phyloP scores from a whole-genome alignment of 768 basidiomycete species.

The Phanerodontia chrysosporium region DNA sequence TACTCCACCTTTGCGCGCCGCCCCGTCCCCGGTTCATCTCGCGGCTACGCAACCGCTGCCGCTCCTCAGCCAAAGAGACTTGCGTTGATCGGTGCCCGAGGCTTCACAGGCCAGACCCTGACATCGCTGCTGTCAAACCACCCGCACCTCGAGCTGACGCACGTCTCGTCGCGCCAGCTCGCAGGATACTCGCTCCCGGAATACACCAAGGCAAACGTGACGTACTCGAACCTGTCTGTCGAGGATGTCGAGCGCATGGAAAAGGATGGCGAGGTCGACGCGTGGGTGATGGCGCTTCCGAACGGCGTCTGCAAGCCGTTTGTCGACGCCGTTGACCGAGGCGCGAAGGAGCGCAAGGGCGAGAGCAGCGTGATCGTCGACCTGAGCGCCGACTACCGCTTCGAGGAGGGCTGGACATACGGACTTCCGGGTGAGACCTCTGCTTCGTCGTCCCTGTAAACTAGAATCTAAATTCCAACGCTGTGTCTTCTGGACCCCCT shows the following conservation, averaged over 20 bases:
- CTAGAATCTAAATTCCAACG: constrained; percentile 28
- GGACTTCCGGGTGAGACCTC: constrained; percentile 93
- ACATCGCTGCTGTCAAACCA: constrained; percentile 85
- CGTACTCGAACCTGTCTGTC: constrained; percentile 75
- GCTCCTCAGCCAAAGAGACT: constrained; percentile 58
- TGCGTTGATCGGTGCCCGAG: constrained; percentile 93
- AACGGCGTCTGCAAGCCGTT: constrained; percentile 96
- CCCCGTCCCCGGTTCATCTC: constrained; percentile 41
- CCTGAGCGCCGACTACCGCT: constrained; percentile 90
- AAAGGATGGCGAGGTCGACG: constrained; percentile 85
- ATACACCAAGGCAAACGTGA: constrained; percentile 72
- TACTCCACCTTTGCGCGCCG: constrained; percentile 58
- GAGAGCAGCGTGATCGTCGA: constrained; percentile 83
- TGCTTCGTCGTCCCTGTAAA: constrained; percentile 43
- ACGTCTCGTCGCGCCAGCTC: constrained; percentile 94
- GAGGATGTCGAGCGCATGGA: constrained; percentile 87
- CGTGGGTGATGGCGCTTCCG: constrained; percentile 99
- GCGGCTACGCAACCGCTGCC: constrained; percentile 79
- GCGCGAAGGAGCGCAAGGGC: constrained; percentile 49
- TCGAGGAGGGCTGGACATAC: constrained; percentile 94
- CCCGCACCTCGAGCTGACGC: constrained; percentile 84
- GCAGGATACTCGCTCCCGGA: constrained; percentile 75
- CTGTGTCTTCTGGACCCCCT: constrained; percentile 25
- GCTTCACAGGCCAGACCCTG: constrained; percentile 92
- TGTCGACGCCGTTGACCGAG: constrained; percentile 88